Percentiles rank a stretch among this genome's conserved stretches.
Evolutionary conservation across 1,284 basidiomycete genomes (phyloP).

Genomic region (Uromyces viciae-fabae): DNA sequence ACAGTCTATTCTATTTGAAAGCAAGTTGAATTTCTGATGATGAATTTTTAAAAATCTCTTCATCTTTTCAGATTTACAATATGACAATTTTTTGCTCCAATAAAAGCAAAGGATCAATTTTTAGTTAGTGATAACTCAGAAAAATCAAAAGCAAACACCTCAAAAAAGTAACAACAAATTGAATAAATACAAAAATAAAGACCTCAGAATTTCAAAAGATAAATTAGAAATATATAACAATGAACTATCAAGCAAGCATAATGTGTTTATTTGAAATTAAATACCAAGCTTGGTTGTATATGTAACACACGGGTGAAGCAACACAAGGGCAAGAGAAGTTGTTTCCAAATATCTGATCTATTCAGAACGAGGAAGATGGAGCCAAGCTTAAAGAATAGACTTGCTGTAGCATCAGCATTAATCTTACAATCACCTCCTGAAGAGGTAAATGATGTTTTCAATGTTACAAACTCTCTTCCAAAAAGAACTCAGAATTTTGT

Average conservation of each 20-base stretch:
- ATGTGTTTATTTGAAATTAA: too few relatives aligned
- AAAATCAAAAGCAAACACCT: neutral
- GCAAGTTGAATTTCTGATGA: neutral
- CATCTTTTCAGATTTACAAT: slow-evolving; percentile 48
- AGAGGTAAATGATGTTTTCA: slow-evolving; percentile 90
- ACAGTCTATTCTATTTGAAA: neutral
- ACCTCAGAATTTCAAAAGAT: too few relatives aligned
- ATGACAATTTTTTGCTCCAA: slow-evolving; percentile 51
- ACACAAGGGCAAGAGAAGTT: neutral
- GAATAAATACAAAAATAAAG: too few relatives aligned
- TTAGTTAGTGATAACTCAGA: too few relatives aligned
- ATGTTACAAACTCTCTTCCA: too few relatives aligned
- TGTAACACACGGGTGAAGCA: too few relatives aligned
- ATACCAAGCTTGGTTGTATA: too few relatives aligned
- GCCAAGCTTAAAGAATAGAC: slow-evolving; percentile 51
- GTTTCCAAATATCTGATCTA: neutral
- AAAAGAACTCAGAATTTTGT: too few relatives aligned
- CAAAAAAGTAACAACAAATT: neutral
- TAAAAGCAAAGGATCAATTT: too few relatives aligned
- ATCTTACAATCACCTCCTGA: slow-evolving; percentile 85
- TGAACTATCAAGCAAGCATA: slow-evolving; percentile 51
- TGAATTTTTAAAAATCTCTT: neutral
- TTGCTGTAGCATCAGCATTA: slow-evolving; percentile 65
- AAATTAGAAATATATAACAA: neutral
- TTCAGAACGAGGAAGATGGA: neutral